Base-by-base conservation (phyloP, 1,284 basidiomycete species). In the Apiotrichum sp. region DNA sequence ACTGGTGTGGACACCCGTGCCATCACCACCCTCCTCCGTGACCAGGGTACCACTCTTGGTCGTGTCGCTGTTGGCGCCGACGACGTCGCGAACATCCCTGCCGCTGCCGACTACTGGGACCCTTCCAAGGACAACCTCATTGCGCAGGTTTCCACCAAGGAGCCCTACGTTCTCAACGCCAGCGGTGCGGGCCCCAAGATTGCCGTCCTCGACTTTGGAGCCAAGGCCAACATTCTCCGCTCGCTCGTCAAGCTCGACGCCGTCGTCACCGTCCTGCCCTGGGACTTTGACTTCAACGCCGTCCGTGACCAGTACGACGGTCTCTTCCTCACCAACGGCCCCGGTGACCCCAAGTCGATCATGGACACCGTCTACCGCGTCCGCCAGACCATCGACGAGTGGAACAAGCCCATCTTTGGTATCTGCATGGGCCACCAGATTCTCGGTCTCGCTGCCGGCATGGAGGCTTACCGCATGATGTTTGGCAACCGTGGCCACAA, bases 401-500 rank as follows among this genome's bases (percentile, higher is more conserved):
- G 93, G 92, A 78, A 86, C 75, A 88, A 86, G 71, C 95, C 95
- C 29, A 83, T 98, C 52, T 98, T 98, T 69, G 96, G 95, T 57
- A 96, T 98, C 70, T 98, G 95, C 79, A 98, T 98, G 96, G 96
- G 93, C 47, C 90, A 96, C 74, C 93, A 96, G 76, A 84, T 98
- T 65, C 89, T 98, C 66, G 95, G 96, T 49, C 88, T 98, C 79
- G 95, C 95, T 14, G 93, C 93, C 22, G 96, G 96, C 44, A 78
- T 98, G 59, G 92, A 97, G 68, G 91, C 93, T 6, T 98, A 98
- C 72, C 73, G 81, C 52, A 82, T 82, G 81, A 79, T 79, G 45
- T 98, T 98, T 70, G 93, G 95, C 33, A 98, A 98, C 77, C 88
- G 95, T 67, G 95, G 95, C n/a, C 96, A 98, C 78, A 98, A 98